Evolutionary conservation across 306 rosid species (phyloP).

Genomic region (Cercis canadensis): DNA sequence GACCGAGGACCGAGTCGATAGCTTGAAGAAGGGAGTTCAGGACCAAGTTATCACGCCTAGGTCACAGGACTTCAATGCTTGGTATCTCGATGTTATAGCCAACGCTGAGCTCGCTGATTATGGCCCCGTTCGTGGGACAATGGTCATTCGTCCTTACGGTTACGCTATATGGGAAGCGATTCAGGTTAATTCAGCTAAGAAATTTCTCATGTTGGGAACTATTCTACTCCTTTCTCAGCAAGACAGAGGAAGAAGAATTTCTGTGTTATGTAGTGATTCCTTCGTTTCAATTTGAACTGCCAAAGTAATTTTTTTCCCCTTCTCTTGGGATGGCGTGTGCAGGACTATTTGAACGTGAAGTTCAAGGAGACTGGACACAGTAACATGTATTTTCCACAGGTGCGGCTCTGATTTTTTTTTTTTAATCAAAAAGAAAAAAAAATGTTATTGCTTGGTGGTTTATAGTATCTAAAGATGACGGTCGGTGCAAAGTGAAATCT

Average conservation of each 20-base stretch:
- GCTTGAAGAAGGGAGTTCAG: constrained; percentile 57
- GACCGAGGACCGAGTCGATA: constrained; percentile 55
- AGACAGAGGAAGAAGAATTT: too few species aligned
- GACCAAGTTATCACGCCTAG: constrained; percentile 84
- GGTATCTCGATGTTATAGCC: constrained; percentile 89
- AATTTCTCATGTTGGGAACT: not conserved
- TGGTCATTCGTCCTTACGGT: constrained; percentile 98
- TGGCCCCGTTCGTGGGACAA: constrained; percentile 98
- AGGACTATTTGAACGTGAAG: constrained; percentile 89
- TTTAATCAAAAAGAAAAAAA: too few species aligned
- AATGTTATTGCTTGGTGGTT: not conserved
- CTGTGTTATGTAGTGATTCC: not conserved
- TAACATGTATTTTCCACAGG: constrained; percentile 99
- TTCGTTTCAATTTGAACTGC: not conserved
- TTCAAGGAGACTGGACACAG: constrained; percentile 97
- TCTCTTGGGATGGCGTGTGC: constrained; percentile 19
- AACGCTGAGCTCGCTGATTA: constrained; percentile 94
- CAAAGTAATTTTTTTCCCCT: not conserved
- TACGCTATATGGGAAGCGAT: constrained; percentile 97
- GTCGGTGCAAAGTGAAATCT: constrained; percentile 14
- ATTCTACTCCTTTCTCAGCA: not conserved
- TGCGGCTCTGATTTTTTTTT: constrained; percentile 31
- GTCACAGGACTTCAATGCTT: constrained; percentile 91
- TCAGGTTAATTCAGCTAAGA: constrained; percentile 54
- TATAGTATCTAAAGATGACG: not conserved